Evolutionary conservation across 2,329 filamentous ascomycete genomes (phyloP), one percentile per base, ranked within the genome.

Genomic region (Sporothrix brasiliensis): DNA sequence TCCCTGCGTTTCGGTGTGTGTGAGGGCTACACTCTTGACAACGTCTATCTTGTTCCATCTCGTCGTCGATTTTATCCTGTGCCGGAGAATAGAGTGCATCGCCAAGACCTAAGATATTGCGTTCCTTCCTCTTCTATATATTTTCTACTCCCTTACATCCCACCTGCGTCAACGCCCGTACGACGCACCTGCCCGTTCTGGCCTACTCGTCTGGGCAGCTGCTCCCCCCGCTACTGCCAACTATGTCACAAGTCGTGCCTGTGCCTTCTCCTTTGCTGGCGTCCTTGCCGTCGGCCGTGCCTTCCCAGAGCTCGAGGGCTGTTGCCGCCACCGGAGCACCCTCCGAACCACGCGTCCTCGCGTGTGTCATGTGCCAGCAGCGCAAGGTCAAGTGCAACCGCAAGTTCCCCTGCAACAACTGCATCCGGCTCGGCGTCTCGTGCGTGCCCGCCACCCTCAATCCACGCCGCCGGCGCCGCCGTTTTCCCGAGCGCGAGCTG

Each of bases 331-430:
- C 27, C 47, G 34, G 34, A 34, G 7, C 34, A 34, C 6, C 34
- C 7, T 34, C 34, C 34, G 34, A 34, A 34, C 34, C 34, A 27
- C 79, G 84, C 73, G 80, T 86, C 54, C 78, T 86, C 69, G 84
- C 84, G 21, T 87, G 85, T 74, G 83, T 85, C 50, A 79, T 87
- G 53, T 88, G 86, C 75, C 86, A 88, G 76, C 84, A 85, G 76
- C 83, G 86, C 75, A 88, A 88, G 79, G 87, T 88, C 77, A 87
- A 87, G 76, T 88, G 86, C 78, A 85, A 88, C 75, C 83, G 86
- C 73, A 83, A 81, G 63, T 86, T 83, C 39, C 86, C 86, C 13
- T 88, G 86, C 76, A 83, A 84, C 70, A 87, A 88, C 74, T 88
- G 86, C 74, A 79, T 61, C 11, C 67, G 67, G 21, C 13, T 52